Base-by-base conservation (phyloP, 2,329 filamentous ascomycete species). In the Colletotrichum tamarilloi region DNA sequence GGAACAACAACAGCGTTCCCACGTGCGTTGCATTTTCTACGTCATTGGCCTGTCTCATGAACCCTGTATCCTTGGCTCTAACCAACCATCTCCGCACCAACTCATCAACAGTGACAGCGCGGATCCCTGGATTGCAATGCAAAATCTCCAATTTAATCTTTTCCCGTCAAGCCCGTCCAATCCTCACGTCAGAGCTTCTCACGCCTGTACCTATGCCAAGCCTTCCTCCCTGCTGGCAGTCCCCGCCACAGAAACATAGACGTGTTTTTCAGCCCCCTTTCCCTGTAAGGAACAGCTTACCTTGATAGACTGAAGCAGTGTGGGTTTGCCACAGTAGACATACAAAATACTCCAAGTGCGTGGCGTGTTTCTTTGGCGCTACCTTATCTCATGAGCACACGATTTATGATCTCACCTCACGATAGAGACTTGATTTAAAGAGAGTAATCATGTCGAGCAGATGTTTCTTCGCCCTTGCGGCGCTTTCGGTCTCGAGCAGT, bases 21-120 rank as follows among this genome's bases (percentile, higher is more conserved):
- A 46, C 62, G 52, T 57, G 62, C 19, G 52, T 46, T 42, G 7
- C 24, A 57, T 57, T 65, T 49, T 30, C 52, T 3, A 52, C 16
- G 35, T 57, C 24, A 65, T 57, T 65, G 62, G 62, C 35, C 62
- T 24, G 11, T 42, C 24, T 57, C 24, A 7, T 46, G 32, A 24
- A 46, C 52, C 62, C 32, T 57, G 52, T 52, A 65, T 57, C 52
- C 62, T 32, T 65, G 52, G 62, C 62, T 65, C 32, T 26, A 4
- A 4, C 35, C 42, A n/a, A 56, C 11, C 30, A 38, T 22, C 52
- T 32, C 52, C 62, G 19, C 62, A 38, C 26, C 62, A 57, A 30
- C 24, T 57, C 35, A 38, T 64, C 30, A 64, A 55, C 30, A n/a
- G 32, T n/a, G 66, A 24, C 14, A 56, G 22, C 26, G 46, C 32